Conservation (phyloP, 345 rosid species). For the Dipteronia sinensis region DNA sequence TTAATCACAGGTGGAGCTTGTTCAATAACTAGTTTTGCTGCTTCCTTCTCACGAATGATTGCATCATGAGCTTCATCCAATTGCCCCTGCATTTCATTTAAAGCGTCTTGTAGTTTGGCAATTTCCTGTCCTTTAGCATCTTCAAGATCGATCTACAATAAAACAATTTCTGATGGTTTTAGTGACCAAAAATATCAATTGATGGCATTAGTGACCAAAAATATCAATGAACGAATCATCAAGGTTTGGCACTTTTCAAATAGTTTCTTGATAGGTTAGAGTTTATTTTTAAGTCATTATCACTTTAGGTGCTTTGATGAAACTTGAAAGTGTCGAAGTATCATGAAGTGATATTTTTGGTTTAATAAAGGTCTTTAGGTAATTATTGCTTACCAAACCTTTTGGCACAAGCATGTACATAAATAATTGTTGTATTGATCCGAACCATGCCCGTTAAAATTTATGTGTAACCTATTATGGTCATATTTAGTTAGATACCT, state of each 20-base stretch:
- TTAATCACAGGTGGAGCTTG: slow-evolving; percentile 69
- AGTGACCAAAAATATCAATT: background rate
- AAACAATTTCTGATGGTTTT: background rate
- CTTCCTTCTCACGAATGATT: slow-evolving; percentile 53
- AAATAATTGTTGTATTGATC: background rate
- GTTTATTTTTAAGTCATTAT: background rate
- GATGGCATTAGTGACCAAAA: background rate
- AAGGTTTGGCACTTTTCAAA: background rate
- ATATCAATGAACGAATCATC: background rate
- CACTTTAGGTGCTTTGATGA: background rate
- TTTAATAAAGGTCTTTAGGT: background rate
- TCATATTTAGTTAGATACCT: background rate
- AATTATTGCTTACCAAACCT: background rate
- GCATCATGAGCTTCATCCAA: slow-evolving; percentile 54
- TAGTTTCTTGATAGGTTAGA: background rate
- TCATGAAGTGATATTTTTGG: background rate
- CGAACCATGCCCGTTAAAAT: background rate
- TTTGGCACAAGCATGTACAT: background rate
- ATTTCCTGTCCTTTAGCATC: slow-evolving; percentile 67
- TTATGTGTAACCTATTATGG: background rate
- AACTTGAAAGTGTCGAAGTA: background rate
- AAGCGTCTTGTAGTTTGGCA: slow-evolving; percentile 45
- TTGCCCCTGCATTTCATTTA: slow-evolving; percentile 52
- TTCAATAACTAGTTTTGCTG: slow-evolving; percentile 61
- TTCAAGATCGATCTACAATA: slow-evolving; percentile 63